These are phyloP conservation scores for Saccharomyces hybrid DNA, from an alignment of 1,139 yeast genomes.

Conservation along the genomic window DNA sequence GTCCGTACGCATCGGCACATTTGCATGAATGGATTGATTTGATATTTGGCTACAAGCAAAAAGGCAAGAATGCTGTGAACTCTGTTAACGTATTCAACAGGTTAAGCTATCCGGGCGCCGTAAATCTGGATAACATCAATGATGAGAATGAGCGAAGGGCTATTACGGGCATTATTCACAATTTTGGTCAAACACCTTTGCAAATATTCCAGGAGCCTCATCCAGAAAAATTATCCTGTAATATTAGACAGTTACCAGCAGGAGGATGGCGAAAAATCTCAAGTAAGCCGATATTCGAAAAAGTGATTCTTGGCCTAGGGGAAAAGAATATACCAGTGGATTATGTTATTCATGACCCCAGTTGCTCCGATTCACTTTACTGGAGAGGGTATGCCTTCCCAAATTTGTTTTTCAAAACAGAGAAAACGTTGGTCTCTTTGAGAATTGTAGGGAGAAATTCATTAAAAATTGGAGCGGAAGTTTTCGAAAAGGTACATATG, in stretches of 20 bases:
- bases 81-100: conserved; percentile 73
- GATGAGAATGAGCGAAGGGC: conserved; percentile 71
- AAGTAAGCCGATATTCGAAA: not conserved
- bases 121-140: conserved; percentile 60
- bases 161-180: conserved; percentile 74
- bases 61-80: conserved; percentile 58
- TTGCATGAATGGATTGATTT: conserved; percentile 79
- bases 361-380: not conserved
- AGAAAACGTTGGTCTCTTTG: not conserved
- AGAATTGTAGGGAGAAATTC: not conserved
- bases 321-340: not conserved
- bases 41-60: conserved; percentile 71
- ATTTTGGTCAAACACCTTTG: conserved; percentile 83
- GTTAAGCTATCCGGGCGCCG: conserved; percentile 75
- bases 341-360: not conserved
- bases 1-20: conserved; percentile 67
- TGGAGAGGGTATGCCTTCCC: not conserved
- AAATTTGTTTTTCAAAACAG: not conserved
- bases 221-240: conserved; percentile 38
- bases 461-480: not conserved
- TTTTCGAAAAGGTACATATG: conserved; percentile 20
- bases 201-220: conserved; percentile 64
- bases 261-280: conserved; percentile 4
- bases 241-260: conserved; percentile 2
- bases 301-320: not conserved